A percentile compares a stretch with the other conserved stretches of the same genome.
phyloP scores from a whole-genome alignment of 306 rosid genomes.

The Senna siamea region DNA sequence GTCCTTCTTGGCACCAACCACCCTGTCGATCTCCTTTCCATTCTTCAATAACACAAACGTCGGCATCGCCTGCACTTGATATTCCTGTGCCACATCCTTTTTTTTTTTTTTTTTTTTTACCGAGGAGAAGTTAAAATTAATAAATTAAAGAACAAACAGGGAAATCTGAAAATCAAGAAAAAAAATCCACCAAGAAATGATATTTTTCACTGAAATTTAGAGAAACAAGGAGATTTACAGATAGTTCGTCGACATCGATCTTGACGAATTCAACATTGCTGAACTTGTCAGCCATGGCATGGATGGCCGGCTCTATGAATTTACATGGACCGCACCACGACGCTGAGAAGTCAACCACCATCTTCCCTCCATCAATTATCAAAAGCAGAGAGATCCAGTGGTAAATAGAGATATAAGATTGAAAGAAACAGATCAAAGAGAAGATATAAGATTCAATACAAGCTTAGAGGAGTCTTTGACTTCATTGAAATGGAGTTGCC shows the following conservation, averaged over 20 bases:
- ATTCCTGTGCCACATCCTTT: conserved; percentile 76
- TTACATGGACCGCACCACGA: conserved; percentile 98
- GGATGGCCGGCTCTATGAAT: conserved; percentile 70
- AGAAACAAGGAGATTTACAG: conserved; percentile 42
- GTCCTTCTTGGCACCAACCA: conserved; percentile 79
- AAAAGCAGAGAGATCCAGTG: conserved; percentile 7
- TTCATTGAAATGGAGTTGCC: conserved; percentile 68
- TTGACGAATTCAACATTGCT: conserved; percentile 71
- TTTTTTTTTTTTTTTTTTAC: conserved; percentile 17
- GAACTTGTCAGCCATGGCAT: conserved; percentile 58
- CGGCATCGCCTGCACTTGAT: conserved; percentile 83
- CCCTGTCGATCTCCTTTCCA: conserved; percentile 67
- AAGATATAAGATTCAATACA: conserved; percentile 37
- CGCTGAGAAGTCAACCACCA: conserved; percentile 90
- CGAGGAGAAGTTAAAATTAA: neutral
- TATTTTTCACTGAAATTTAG: neutral
- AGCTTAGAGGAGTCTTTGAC: conserved; percentile 56
- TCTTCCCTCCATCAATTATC: conserved; percentile 36
- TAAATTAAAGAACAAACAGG: neutral
- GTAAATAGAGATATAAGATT: neutral
- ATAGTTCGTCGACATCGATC: conserved; percentile 89
- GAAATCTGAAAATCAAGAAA: neutral
- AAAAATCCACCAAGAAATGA: neutral
- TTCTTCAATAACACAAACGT: conserved; percentile 76
- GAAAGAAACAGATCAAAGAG: neutral